A percentile compares a stretch with the other conserved stretches of the same genome.
phyloP scores from a whole-genome alignment of 1,284 basidiomycete genomes.

The Tilletia setariae region DNA sequence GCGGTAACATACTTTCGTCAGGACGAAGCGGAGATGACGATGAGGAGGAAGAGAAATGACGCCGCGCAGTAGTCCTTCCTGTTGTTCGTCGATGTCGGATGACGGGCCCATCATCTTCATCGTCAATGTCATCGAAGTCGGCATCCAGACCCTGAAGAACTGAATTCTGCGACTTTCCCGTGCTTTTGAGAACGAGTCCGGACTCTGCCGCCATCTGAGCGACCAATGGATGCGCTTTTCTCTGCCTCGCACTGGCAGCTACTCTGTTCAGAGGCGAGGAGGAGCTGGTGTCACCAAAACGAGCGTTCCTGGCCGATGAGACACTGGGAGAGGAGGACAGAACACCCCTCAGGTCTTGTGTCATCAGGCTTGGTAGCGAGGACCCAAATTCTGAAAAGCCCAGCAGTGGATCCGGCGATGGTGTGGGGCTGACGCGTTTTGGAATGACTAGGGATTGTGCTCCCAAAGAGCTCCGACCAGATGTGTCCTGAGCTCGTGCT shows the following conservation, averaged over 20 bases:
- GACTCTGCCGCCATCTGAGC: conserved; percentile 17
- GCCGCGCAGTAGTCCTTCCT: neutral
- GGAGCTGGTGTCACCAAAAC: too few relatives aligned
- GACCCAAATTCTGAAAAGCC: neutral
- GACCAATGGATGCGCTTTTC: conserved; percentile 21
- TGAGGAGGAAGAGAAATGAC: neutral
- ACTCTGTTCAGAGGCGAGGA: too few relatives aligned
- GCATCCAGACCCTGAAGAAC: conserved; percentile 12
- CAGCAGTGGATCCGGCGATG: neutral
- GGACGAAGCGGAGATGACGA: neutral
- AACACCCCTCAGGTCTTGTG: too few relatives aligned
- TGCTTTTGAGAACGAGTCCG: conserved; percentile 25
- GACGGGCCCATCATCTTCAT: conserved; percentile 16
- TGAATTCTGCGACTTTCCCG: conserved; percentile 16
- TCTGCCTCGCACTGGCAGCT: too few relatives aligned
- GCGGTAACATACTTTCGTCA: neutral
- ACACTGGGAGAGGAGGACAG: neutral
- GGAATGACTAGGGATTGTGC: neutral
- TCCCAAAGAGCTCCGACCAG: neutral
- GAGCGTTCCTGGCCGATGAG: neutral
- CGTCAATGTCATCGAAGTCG: conserved; percentile 18
- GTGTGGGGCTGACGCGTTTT: neutral
- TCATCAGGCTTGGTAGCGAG: neutral
- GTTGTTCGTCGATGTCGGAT: neutral
- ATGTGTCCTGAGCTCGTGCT: neutral